Percentiles rank a stretch among this genome's conserved stretches.
Conservation (phyloP, 1,284 basidiomycete genomes). For the Tilletia indica region DNA sequence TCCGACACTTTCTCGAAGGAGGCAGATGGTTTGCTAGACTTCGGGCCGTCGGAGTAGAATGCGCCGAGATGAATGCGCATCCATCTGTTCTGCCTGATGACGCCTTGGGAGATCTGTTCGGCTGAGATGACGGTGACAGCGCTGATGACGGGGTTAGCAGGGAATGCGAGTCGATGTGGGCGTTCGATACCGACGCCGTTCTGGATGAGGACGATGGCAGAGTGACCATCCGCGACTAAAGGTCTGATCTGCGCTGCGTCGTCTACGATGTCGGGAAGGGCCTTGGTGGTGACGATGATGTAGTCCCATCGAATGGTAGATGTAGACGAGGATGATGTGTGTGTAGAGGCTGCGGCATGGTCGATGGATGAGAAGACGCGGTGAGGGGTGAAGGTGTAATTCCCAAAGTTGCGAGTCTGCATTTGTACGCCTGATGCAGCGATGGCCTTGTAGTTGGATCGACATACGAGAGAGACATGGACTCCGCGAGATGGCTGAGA, state of each 20-base stretch:
- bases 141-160: constrained; percentile 54
- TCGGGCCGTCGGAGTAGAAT: constrained; percentile 38
- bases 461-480: constrained; percentile 58
- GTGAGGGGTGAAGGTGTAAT: constrained; percentile 57
- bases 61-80: constrained; percentile 59
- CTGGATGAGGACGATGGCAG: constrained; percentile 58
- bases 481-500: constrained; percentile 25
- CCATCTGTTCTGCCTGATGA: constrained; percentile 59
- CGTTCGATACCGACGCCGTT: constrained; percentile 60
- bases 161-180: constrained; percentile 55
- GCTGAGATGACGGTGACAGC: constrained; percentile 59
- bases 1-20: constrained; percentile 19
- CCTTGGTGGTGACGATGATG: constrained; percentile 59
- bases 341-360: constrained; percentile 21
- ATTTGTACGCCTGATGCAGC: constrained; percentile 53
- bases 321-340: neutral
- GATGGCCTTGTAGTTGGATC: constrained; percentile 59
- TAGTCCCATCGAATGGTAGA: constrained; percentile 54
- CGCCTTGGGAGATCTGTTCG: constrained; percentile 55
- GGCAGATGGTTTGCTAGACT: neutral
- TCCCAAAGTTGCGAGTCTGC: constrained; percentile 57
- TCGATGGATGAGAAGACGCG: constrained; percentile 54
- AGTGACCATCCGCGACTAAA: constrained; percentile 37
- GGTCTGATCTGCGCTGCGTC: constrained; percentile 55
- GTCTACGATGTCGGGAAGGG: constrained; percentile 57